Base-by-base conservation (phyloP, 2,329 filamentous ascomycete species). In the Apiospora sp. region DNA sequence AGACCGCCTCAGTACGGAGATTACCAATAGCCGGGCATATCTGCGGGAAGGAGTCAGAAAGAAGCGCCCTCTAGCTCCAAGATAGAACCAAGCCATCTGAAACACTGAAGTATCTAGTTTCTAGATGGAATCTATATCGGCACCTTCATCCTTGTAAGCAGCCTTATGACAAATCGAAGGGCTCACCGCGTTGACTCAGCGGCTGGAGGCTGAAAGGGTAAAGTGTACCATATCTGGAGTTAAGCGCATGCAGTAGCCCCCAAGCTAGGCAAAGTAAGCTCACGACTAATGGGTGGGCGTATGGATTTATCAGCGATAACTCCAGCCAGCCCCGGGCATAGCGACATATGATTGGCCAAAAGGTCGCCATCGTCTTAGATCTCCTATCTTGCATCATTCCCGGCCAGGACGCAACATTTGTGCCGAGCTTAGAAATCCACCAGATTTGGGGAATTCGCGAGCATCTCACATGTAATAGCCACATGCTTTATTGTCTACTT, bases 241-340 rank as follows among this genome's bases (percentile, higher is more conserved):
- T 70, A 54, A n/a, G 61, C 46, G 30, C 61, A 30, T 67, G 41
- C 34, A 37, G 54, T 61, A 61, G 54, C 54, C 54, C 54, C 34
- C 4, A 12, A 41, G 30, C 58, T 64, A 64, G 22, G 22, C 58
- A n/a, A n/a, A 41, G 34, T 41, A 64, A 64, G 34, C 34, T 24
- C 19, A 41, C n/a, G n/a, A 13, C 19, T 43, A 37, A 67, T 71
- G 69, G 61, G 69, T 44, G 71, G 68, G 67, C 37, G 27, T 13
- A 70, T 44, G 74, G 71, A 74, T 74, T 74, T 74, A 74, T 73
- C 72, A 75, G 73, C 73, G 71, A 70, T 73, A 72, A 69, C 71
- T 74, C 70, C 64, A 41, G 58, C 34, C 58, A 14, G 34, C 30
- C 34, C 34, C 58, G 30, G 34, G 34, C 6, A 41, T 41, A 41